Percentiles rank a stretch among this genome's conserved stretches.
Evolutionary conservation across 345 rosid species (phyloP).

Genomic region (Kandelia obovata): DNA sequence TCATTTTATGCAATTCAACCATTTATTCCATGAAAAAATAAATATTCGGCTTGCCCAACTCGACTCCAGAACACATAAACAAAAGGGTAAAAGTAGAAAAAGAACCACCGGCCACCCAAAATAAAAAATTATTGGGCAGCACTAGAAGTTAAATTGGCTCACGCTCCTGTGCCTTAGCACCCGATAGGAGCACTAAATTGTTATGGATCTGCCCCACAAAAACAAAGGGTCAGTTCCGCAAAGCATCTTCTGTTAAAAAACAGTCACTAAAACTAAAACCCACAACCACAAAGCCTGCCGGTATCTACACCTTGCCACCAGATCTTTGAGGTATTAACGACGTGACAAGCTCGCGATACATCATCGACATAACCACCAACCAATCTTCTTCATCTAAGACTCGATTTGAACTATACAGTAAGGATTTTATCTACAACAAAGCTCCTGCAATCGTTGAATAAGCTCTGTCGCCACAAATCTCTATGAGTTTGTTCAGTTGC

Average conservation of each 20-base stretch:
- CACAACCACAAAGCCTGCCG: conserved; percentile 8
- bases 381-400: conserved; percentile 2
- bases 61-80: too few species aligned
- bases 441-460: conserved; percentile 12
- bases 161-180: not conserved
- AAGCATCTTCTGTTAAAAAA: conserved; percentile 46
- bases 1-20: too few species aligned
- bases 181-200: not conserved
- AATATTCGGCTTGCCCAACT: too few species aligned
- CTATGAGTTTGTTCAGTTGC: conserved; percentile 16
- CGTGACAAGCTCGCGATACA: not conserved
- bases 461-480: conserved; percentile 18
- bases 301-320: conserved; percentile 34
- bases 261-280: conserved; percentile 36
- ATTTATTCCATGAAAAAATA: too few species aligned
- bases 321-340: conserved; percentile 7
- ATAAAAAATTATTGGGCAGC: conserved; percentile 33
- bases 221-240: conserved; percentile 33
- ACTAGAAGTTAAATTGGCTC: not conserved
- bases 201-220: conserved; percentile 39
- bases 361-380: conserved; percentile 12
- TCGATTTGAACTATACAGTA: conserved; percentile 30
- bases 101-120: conserved; percentile 31
- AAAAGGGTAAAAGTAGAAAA: not conserved
- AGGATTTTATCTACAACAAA: conserved; percentile 31